A percentile compares a stretch with the other conserved stretches of the same genome.
Evolutionary conservation across 805 yeast genomes (phyloP).

Genomic region (Yarrowia porcina): DNA sequence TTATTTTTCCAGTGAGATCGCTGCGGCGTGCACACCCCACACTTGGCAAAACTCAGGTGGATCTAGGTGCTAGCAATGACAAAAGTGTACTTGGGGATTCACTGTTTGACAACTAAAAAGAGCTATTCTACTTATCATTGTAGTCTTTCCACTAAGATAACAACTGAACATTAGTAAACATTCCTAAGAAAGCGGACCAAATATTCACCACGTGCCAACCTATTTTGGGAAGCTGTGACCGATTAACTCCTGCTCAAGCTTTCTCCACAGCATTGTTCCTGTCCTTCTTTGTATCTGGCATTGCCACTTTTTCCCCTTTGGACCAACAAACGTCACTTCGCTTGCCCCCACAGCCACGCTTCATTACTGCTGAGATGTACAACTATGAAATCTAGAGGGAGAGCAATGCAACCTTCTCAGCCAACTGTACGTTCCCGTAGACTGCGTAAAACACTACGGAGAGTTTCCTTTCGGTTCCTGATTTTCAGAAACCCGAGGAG

Average conservation of each 20-base stretch:
- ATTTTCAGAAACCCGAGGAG: constrained; percentile 3
- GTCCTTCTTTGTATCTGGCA: neutral
- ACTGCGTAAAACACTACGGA: neutral
- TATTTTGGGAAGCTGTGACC: neutral
- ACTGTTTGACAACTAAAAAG: too few species aligned
- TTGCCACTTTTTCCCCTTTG: neutral
- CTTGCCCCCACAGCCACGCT: constrained; percentile 10
- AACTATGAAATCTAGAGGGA: neutral
- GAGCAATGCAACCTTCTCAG: constrained; percentile 3
- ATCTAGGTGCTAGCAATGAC: neutral
- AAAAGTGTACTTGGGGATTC: neutral
- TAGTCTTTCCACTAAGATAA: too few species aligned
- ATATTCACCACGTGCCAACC: neutral
- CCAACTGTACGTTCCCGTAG: neutral
- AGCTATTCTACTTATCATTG: too few species aligned
- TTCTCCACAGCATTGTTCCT: neutral
- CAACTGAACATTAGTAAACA: too few species aligned
- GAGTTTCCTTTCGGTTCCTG: constrained; percentile 8
- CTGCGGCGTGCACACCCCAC: neutral
- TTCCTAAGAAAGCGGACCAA: too few species aligned
- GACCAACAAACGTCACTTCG: neutral
- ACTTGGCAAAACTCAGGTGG: neutral
- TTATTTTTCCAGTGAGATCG: neutral
- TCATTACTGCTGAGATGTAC: neutral
- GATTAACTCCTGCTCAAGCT: neutral